Base-by-base conservation (phyloP, 139 green algal species). In the Chlamydomonas sp. region DNA sequence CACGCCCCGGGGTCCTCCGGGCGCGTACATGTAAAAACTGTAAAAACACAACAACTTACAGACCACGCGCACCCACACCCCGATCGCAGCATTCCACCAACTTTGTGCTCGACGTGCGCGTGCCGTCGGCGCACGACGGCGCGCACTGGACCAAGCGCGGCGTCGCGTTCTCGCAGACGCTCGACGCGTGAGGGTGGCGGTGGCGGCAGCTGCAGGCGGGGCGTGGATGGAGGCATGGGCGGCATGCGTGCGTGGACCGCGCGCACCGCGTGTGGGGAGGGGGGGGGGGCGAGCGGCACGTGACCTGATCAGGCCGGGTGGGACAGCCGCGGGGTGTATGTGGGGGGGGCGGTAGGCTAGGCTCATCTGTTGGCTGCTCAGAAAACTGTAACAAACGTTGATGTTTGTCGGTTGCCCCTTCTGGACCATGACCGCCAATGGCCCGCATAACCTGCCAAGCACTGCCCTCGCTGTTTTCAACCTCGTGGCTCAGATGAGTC, bases 41-140 rank as follows among this genome's bases (percentile, higher is more conserved):
- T n/a, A n/a, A n/a, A n/a, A n/a, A n/a, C n/a, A n/a, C n/a, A n/a
- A n/a, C n/a, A n/a, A n/a, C n/a, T n/a, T n/a, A n/a, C n/a, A n/a
- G n/a, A n/a, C n/a, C n/a, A n/a, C n/a, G n/a, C n/a, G n/a, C n/a
- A n/a, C n/a, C n/a, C n/a, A n/a, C n/a, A n/a, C n/a, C n/a, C n/a
- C n/a, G n/a, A n/a, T n/a, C n/a, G n/a, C n/a, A n/a, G n/a, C 89
- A 95, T 76, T 90, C 82, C 20, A 95, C 89, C 33, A 95, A 95
- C 77, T 95, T 95, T 68, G 78, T 95, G 65, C 78, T 89, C 72
- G 82, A 87, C 47, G 81, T 95, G 22, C 63, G 81, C 34, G 37
- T 95, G 65, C 84, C 89, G 2, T 83, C 63, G 5, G 67, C 48
- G 22, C 38, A 72, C 48, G 63, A 75, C 26, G 48, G 72, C n/a